Evolutionary conservation across 2,329 filamentous ascomycete genomes (phyloP).

Genomic region (Apiospora sp.): DNA sequence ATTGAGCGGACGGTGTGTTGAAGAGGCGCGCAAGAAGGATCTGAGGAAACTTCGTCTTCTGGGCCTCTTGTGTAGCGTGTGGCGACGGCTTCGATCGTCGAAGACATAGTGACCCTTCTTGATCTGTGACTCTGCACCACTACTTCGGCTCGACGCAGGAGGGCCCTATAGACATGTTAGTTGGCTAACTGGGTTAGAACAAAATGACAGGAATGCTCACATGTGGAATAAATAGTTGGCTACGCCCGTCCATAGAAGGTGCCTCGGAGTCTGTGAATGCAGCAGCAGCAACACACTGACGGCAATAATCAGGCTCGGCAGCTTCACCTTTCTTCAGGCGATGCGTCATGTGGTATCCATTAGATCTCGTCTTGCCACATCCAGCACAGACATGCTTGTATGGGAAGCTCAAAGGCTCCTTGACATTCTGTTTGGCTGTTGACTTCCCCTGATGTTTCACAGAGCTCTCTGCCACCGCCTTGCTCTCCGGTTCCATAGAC

Average conservation of each 20-base stretch:
- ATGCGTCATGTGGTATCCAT: constrained; percentile 30
- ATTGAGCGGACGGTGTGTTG: not conserved
- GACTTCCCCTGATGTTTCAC: not conserved
- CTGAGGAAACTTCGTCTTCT: constrained; percentile 26
- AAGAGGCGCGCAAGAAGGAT: constrained; percentile 4
- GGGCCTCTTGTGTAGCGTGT: constrained; percentile 15
- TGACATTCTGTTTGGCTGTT: not conserved
- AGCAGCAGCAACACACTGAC: constrained; percentile 26
- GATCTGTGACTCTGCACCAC: constrained; percentile 7
- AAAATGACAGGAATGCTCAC: not conserved
- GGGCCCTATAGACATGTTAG: constrained; percentile 14
- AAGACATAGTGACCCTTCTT: constrained; percentile 16
- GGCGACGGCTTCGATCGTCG: constrained; percentile 24
- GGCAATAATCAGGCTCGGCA: constrained; percentile 26
- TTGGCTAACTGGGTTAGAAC: not conserved
- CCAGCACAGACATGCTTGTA: constrained; percentile 28
- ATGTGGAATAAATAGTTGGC: not conserved
- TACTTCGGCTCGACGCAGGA: constrained; percentile 3
- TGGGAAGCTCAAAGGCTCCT: not conserved
- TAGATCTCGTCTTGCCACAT: constrained; percentile 28
- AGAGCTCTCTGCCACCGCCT: not conserved
- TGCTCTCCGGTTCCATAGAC: not conserved
- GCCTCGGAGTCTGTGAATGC: constrained; percentile 30
- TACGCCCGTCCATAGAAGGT: constrained; percentile 16
- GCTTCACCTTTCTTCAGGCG: constrained; percentile 24